A percentile compares a stretch with the other conserved stretches of the same genome.
phyloP scores from a whole-genome alignment of 148 eudicot genomes.

The Silene latifolia region DNA sequence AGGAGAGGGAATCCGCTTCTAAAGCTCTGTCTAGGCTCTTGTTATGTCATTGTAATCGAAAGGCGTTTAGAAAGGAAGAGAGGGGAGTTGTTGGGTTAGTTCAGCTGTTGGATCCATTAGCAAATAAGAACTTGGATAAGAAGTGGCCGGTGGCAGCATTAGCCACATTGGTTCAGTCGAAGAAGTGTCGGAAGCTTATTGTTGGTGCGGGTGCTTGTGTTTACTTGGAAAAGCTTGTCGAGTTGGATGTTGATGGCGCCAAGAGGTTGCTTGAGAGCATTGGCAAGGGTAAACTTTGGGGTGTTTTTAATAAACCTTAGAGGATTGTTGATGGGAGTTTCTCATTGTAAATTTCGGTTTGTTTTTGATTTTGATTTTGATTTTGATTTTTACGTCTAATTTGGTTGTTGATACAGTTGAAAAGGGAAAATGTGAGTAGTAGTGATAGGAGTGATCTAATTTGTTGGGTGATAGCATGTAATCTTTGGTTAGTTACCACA shows the following conservation, averaged over 20 bases:
- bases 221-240: slow-evolving; percentile 64
- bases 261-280: slow-evolving; percentile 65
- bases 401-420: slow-evolving; percentile 37
- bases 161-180: slow-evolving; percentile 44
- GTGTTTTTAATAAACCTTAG: slow-evolving; percentile 66
- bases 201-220: slow-evolving; percentile 57
- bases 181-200: slow-evolving; percentile 68
- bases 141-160: slow-evolving; percentile 57
- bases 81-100: slow-evolving; percentile 58
- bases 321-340: slow-evolving; percentile 7
- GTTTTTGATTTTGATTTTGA: slow-evolving; percentile 3
- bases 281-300: slow-evolving; percentile 72
- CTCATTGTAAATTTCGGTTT: slow-evolving; percentile 21
- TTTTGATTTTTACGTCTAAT: slow-evolving; percentile 1
- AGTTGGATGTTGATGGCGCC: slow-evolving; percentile 71
- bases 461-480: slow-evolving; percentile 33
- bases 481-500: slow-evolving; percentile 51
- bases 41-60: slow-evolving; percentile 49
- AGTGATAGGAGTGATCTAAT: slow-evolving; percentile 31
- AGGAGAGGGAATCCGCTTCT: slow-evolving; percentile 70
- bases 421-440: slow-evolving; percentile 33
- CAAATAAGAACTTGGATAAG: slow-evolving; percentile 45
- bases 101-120: slow-evolving; percentile 61
- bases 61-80: slow-evolving; percentile 63
- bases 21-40: slow-evolving; percentile 55